A percentile compares a stretch with the other conserved stretches of the same genome.
These are phyloP conservation scores for Colletotrichum tropicicola DNA, from an alignment of 2,329 filamentous ascomycete species.

Conservation along the genomic window DNA sequence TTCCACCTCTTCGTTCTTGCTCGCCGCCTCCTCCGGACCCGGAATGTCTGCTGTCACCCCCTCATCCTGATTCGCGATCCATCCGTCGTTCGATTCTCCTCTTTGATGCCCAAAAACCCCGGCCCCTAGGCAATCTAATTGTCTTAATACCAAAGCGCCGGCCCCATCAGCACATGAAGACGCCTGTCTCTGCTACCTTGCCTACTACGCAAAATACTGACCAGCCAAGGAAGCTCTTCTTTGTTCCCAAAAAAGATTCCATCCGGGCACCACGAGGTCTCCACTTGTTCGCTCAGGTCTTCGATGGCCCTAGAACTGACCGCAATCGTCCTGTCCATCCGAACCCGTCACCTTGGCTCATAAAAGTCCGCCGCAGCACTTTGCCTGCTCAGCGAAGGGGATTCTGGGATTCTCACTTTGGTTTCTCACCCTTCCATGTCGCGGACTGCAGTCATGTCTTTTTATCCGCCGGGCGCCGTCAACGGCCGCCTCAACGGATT, in stretches of 20 bases:
- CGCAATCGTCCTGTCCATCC: slow-evolving; percentile 18
- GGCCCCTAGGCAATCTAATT: background rate
- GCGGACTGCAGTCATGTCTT: slow-evolving; percentile 16
- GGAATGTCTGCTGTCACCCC: background rate
- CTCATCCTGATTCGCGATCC: background rate
- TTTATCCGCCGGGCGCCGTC: slow-evolving; percentile 16
- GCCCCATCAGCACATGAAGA: background rate
- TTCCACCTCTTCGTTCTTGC: background rate
- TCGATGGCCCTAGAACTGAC: slow-evolving; percentile 5
- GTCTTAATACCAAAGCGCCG: background rate
- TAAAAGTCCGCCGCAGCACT: slow-evolving; percentile 2
- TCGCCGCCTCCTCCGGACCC: background rate
- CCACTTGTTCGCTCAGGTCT: slow-evolving; percentile 19
- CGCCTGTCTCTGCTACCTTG: background rate
- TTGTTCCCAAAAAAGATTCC: slow-evolving; percentile 3
- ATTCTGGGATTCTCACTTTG: background rate
- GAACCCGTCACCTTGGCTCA: slow-evolving; percentile 8
- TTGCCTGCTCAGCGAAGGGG: background rate
- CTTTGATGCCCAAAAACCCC: slow-evolving; percentile 1
- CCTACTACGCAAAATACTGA: background rate
- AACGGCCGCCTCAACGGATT: slow-evolving; percentile 24
- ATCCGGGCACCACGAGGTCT: background rate
- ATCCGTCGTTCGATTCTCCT: background rate
- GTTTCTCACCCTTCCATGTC: background rate
- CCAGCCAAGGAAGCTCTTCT: background rate